phyloP scores from a whole-genome alignment of 2,329 filamentous ascomycete genomes.

The Fusarium illudens region DNA sequence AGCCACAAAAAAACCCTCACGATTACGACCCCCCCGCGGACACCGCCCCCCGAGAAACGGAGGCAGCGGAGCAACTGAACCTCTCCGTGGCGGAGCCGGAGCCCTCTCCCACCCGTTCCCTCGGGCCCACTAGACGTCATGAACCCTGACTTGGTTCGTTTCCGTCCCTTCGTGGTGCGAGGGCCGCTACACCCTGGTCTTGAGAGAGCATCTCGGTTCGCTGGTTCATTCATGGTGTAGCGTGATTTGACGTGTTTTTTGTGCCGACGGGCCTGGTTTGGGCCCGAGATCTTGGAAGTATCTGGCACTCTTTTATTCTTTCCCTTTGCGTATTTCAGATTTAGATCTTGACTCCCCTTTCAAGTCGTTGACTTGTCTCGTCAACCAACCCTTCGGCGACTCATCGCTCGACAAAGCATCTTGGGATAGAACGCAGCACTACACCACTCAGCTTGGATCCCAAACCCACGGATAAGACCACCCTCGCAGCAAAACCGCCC shows the following conservation, averaged over 20 bases:
- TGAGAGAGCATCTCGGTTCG: neutral
- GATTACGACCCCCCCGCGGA: conserved; percentile 1
- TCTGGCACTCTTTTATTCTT: neutral
- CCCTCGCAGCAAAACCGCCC: neutral
- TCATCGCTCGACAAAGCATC: neutral
- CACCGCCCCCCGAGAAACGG: neutral
- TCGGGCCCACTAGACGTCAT: neutral
- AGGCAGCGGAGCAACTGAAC: neutral
- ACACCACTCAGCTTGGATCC: neutral
- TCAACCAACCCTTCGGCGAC: neutral
- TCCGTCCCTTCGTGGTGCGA: neutral
- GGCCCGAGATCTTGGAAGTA: conserved; percentile 1
- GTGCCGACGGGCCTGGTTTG: neutral
- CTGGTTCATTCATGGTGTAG: neutral
- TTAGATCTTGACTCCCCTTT: neutral
- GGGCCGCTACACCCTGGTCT: neutral
- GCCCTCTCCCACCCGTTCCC: neutral
- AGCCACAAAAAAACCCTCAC: neutral
- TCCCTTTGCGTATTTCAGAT: neutral
- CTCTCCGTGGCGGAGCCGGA: neutral
- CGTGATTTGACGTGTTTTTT: conserved; percentile 2
- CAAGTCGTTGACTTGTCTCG: neutral
- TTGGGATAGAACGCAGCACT: neutral
- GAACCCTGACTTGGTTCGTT: neutral
- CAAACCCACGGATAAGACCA: neutral